phyloP scores from a whole-genome alignment of 1,139 yeast species.

The Suhomyces ambrosiae region DNA sequence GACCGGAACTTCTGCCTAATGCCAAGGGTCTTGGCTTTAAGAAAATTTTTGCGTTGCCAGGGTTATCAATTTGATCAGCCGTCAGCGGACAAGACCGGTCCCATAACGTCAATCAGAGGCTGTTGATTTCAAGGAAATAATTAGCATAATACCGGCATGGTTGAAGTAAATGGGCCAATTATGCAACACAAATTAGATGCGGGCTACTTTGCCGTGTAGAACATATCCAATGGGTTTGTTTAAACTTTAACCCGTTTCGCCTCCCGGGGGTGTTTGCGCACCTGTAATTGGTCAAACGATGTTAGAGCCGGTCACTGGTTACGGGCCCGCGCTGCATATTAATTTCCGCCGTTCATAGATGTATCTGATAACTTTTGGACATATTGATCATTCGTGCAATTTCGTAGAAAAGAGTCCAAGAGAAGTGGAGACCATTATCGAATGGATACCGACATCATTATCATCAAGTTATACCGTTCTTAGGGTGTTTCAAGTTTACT shows the following conservation, averaged over 20 bases:
- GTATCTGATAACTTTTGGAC: slow-evolving; percentile 3
- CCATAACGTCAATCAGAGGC: too few relatives aligned
- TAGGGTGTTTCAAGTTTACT: too few relatives aligned
- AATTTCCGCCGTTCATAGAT: slow-evolving; percentile 2
- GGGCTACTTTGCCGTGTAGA: not conserved
- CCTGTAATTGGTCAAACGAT: slow-evolving; percentile 2
- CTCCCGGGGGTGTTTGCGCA: not conserved
- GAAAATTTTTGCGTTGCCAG: not conserved
- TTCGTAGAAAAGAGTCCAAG: not conserved
- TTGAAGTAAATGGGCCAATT: not conserved
- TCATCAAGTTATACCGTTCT: too few relatives aligned
- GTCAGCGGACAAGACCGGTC: too few relatives aligned
- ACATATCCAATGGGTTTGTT: not conserved
- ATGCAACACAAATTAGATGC: not conserved
- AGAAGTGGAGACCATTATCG: not conserved
- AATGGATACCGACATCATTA: too few relatives aligned
- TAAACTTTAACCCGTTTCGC: not conserved
- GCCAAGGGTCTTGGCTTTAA: not conserved
- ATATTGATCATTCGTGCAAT: not conserved
- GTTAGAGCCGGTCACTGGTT: not conserved
- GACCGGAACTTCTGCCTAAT: too few relatives aligned
- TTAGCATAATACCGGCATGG: too few relatives aligned
- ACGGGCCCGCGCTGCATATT: slow-evolving; percentile 1
- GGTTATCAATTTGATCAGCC: not conserved
- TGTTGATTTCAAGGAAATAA: too few relatives aligned